Evolutionary conservation across 768 basidiomycete species (phyloP).

Genomic region (Saitozyma podzolica): DNA sequence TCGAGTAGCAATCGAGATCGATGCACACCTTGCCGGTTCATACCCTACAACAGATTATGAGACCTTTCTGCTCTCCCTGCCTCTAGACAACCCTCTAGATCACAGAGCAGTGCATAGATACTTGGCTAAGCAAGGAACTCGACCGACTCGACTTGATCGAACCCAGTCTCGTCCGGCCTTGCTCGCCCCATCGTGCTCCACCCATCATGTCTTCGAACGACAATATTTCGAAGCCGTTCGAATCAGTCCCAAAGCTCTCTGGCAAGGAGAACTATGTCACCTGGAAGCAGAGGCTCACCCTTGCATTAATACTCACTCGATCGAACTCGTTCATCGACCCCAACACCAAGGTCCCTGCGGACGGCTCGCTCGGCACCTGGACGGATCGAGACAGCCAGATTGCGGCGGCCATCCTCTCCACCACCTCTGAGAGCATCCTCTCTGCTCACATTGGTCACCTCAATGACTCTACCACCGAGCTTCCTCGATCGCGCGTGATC

Average conservation of each 20-base stretch:
- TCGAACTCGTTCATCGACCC: slow-evolving; percentile 2
- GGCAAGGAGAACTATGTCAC: slow-evolving; percentile 12
- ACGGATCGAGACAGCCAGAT: slow-evolving; percentile 9
- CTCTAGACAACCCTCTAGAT: slow-evolving; percentile 6
- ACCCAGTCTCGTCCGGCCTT: slow-evolving; percentile 3
- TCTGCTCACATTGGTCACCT: slow-evolving; percentile 5
- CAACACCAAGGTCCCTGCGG: not conserved
- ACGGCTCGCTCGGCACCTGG: not conserved
- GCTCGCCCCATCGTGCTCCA: not conserved
- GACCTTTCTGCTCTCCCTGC: slow-evolving; percentile 3
- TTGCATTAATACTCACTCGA: slow-evolving; percentile 8
- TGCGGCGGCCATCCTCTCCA: slow-evolving; percentile 9
- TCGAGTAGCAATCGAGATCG: no score
- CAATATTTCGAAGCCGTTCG: slow-evolving; percentile 6
- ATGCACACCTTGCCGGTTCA: no score
- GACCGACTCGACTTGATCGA: not conserved
- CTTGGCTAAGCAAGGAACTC: not conserved
- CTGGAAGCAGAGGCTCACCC: slow-evolving; percentile 9
- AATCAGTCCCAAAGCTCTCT: slow-evolving; percentile 8
- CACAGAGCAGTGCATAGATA: slow-evolving; percentile 4
- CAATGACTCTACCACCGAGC: not conserved
- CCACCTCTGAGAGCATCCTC: slow-evolving; percentile 5
- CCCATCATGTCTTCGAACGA: not conserved
- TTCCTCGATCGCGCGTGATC: slow-evolving; percentile 6
- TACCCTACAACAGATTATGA: slow-evolving; percentile 9